These are phyloP conservation scores for Venturia oleaginea DNA, from an alignment of 2,329 filamentous ascomycete genomes.

Conservation along the genomic window DNA sequence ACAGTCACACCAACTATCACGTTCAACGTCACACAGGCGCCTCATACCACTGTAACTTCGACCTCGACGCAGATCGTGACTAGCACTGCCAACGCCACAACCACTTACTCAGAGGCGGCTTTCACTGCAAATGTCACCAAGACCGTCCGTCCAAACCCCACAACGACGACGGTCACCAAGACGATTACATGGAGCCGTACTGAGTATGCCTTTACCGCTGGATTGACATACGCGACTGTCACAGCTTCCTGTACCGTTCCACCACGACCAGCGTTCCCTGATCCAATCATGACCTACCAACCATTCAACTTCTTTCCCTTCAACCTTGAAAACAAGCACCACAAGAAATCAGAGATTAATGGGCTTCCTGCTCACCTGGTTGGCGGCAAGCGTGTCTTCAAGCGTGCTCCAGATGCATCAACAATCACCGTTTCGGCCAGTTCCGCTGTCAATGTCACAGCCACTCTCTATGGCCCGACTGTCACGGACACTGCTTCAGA, in stretches of 20 bases:
- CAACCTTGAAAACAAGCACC: neutral
- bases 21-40: slow-evolving; percentile 15
- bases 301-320: neutral
- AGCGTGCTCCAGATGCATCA: neutral
- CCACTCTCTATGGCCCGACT: neutral
- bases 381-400: neutral
- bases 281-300: slow-evolving; percentile 16
- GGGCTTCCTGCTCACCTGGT: too few relatives aligned
- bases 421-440: neutral
- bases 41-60: slow-evolving; percentile 17
- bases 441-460: neutral
- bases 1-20: slow-evolving; percentile 20
- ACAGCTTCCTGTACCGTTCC: slow-evolving; percentile 27
- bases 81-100: slow-evolving; percentile 18
- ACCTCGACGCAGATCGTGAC: slow-evolving; percentile 16
- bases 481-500: neutral
- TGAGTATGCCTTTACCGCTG: slow-evolving; percentile 16
- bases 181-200: slow-evolving; percentile 22
- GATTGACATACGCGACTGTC: slow-evolving; percentile 20
- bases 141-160: slow-evolving; percentile 20
- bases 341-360: neutral
- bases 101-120: slow-evolving; percentile 19
- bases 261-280: slow-evolving; percentile 17
- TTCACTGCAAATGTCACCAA: slow-evolving; percentile 20
- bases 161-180: slow-evolving; percentile 23